Evolutionary conservation across 2,329 filamentous ascomycete genomes (phyloP), one percentile per base, ranked within the genome.

Genomic region (Fusarium sp.): DNA sequence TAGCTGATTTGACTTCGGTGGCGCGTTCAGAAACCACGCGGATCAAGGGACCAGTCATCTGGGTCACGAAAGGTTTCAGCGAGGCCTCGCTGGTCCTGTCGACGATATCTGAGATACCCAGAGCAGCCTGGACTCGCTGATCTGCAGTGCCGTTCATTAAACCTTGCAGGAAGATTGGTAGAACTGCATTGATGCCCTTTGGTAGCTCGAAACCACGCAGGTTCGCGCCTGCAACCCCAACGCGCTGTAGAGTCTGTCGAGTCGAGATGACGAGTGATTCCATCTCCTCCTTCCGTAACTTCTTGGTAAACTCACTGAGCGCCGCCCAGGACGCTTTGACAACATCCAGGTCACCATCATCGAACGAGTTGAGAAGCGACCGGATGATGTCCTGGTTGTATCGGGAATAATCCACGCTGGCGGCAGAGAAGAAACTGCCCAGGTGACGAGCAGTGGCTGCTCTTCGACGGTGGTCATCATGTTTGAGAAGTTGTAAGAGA

Each of bases 301-400:
- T 92, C 79, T 95, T 95, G 47, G 95, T 98, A 73, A 99, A 92
- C 62, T 93, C 93, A 73, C 85, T 94, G 63, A 99, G 88, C 7
- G 95, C 95, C 58, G 90, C 87, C 95, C 95, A 98, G 23, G 95
- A 90, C 46, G 94, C 89, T 84, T 97, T 97, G 76, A 98, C 92
- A 5, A 98, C 95, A 23, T 91, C 90, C 66, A 82, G 81, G 76
- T 98, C 96, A 56, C 89, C 82, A 75, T 99, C 96, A 76, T 96
- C 94, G 77, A 99, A 99, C 0, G 94, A 95, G 71, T 97, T 92
- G 60, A 99, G 89, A 56, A 99, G 84, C 4, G 93, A 92, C 13
- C 95, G 92, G 76, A 99, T 94, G 56, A 99, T 92, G 76, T 99
- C 95, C 77, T 95, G 95, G 80, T 98, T 94, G 85, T 98, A 99